Conservation (phyloP, 192 early-diverging fungal species). For the Coemansia sp. region DNA sequence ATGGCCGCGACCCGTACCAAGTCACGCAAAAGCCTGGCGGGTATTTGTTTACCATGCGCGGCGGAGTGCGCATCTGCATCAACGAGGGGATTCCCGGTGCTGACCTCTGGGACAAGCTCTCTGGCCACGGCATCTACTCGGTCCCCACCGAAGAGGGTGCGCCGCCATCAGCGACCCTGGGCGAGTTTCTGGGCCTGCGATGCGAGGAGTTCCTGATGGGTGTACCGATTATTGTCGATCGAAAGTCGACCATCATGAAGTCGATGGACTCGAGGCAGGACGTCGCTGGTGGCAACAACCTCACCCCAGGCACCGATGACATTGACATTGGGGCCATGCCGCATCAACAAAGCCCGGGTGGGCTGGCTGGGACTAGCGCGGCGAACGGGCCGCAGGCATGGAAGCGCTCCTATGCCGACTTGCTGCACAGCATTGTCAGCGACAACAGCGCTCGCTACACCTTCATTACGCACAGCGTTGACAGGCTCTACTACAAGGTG, state of each 20-base stretch:
- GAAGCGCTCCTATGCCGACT: slow-evolving; percentile 28
- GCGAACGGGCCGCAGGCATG: slow-evolving; percentile 17
- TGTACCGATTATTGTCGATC: slow-evolving; percentile 49
- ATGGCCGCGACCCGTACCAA: slow-evolving; percentile 54
- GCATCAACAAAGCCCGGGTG: not conserved
- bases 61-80: slow-evolving; percentile 50
- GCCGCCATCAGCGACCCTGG: slow-evolving; percentile 35
- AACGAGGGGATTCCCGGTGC: slow-evolving; percentile 51
- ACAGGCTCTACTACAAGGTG: slow-evolving; percentile 49
- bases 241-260: slow-evolving; percentile 33
- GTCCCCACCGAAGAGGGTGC: slow-evolving; percentile 37
- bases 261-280: slow-evolving; percentile 24
- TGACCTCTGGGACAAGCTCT: slow-evolving; percentile 49
- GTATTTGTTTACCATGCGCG: slow-evolving; percentile 56
- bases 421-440: slow-evolving; percentile 34
- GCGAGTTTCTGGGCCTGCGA: slow-evolving; percentile 51
- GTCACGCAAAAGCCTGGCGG: slow-evolving; percentile 50
- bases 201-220: slow-evolving; percentile 58
- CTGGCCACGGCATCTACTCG: slow-evolving; percentile 47
- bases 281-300: not conserved
- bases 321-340: slow-evolving; percentile 4
- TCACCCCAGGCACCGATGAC: slow-evolving; percentile 9
- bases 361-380: not conserved
- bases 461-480: slow-evolving; percentile 41
- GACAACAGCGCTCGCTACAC: slow-evolving; percentile 44